Percentiles rank a stretch among this genome's conserved stretches.
phyloP scores from a whole-genome alignment of 139 green algal species.

The Chlorella vulgaris region DNA sequence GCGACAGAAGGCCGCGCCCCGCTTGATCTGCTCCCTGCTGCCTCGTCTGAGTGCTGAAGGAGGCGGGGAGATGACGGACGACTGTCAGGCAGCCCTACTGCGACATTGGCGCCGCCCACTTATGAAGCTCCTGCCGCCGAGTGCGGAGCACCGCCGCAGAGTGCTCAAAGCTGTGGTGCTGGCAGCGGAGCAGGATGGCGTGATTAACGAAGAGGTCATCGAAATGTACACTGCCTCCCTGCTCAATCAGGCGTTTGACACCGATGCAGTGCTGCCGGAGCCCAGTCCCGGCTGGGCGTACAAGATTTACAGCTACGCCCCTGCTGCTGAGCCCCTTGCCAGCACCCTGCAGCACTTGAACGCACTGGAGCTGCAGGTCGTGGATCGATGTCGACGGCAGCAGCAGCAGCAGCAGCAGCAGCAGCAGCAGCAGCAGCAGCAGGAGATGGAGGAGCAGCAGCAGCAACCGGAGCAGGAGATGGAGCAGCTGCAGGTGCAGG shows the following conservation, averaged over 20 bases:
- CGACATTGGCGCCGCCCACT: background rate
- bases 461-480: background rate
- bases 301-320: conserved; percentile 31
- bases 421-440: conserved; percentile 2
- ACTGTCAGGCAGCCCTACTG: background rate
- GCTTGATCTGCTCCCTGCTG: background rate
- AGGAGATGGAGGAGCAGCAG: too few species aligned
- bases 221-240: conserved; percentile 28
- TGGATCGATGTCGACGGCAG: background rate
- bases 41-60: background rate
- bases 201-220: conserved; percentile 35
- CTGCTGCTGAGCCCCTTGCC: background rate
- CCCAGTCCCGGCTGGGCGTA: conserved; percentile 19
- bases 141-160: conserved; percentile 11
- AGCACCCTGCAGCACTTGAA: background rate
- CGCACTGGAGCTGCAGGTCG: background rate
- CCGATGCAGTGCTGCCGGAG: background rate
- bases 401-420: background rate
- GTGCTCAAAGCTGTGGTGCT: conserved; percentile 33
- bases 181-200: conserved; percentile 30
- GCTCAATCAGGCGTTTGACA: too few species aligned
- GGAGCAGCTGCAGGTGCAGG: background rate
- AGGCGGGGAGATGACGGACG: background rate
- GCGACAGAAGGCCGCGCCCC: background rate
- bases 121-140: background rate